Base-by-base conservation (phyloP, 129 eudicot genomes). In the Artemisia argyi region DNA sequence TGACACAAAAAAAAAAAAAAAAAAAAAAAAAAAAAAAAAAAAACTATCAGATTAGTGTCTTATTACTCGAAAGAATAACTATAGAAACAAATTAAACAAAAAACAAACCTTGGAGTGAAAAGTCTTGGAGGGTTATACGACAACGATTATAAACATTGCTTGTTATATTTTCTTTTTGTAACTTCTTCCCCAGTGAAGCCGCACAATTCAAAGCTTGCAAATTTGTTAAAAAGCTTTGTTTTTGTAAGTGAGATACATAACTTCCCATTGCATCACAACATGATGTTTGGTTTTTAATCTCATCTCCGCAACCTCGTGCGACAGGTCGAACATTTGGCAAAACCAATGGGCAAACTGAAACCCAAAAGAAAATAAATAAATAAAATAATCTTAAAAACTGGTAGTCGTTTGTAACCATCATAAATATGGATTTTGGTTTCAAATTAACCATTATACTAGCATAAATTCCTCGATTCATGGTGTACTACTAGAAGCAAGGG, bases 161-260 rank as follows among this genome's bases (percentile, higher is more conserved):
- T 16, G 96, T 87, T 53, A 94, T 75, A 77, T 94, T 94, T 68
- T 84, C 89, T 64, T 80, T 88, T 75, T 87, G 90, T 66, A 90
- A 74, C 68, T 82, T 90, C 69, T 81, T 77, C 73, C 97, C 98
- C 66, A 94, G 91, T 26, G 97, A 77, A 72, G 98, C 90, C 65
- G 98, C 98, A 81, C 98, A 94, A 80, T 94, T 89, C 47, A 90
- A 83, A 65, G 97, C 98, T 80, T 94, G 98, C 87, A 94, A 84
- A 74, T 94, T 94, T 74, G 98, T 94, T 56, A 81, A 77, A 66
- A 94, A 90, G 83, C 97, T 94, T 71, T 94, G 98, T 58, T 82
- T 87, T 83, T 94, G 98, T 72, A 94, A 81, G 80, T 86, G 97
- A 70, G 96, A 82, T 46, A 88, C 81, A 35, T 87, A 94, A 76